Evolutionary conservation across 495 filamentous ascomycete species (phyloP).

Genomic region (Cetradonia linearis): DNA sequence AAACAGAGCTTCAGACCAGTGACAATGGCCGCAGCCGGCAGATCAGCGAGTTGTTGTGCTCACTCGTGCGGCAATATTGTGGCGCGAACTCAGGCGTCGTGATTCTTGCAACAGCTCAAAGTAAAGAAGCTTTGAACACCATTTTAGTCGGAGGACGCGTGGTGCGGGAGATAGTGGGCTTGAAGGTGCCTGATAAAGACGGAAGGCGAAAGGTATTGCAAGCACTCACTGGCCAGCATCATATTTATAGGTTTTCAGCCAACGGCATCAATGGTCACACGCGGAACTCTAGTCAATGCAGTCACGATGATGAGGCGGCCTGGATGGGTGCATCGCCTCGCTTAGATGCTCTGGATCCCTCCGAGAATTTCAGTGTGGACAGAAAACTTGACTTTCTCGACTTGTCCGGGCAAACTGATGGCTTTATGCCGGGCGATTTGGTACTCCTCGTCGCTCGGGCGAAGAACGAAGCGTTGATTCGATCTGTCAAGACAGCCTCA

Average conservation of each 20-base stretch:
- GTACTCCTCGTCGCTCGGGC: constrained; percentile 77
- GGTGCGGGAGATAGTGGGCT: constrained; percentile 67
- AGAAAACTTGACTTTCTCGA: constrained; percentile 82
- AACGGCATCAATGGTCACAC: constrained; percentile 30
- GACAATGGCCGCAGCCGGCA: constrained; percentile 88
- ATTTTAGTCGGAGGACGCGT: constrained; percentile 71
- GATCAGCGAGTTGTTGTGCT: constrained; percentile 79
- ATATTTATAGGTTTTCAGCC: constrained; percentile 25
- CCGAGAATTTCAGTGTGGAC: constrained; percentile 57
- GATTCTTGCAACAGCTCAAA: constrained; percentile 81
- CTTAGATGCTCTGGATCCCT: constrained; percentile 35
- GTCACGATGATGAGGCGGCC: constrained; percentile 42
- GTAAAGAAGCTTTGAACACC: constrained; percentile 78
- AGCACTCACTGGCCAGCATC: constrained; percentile 36
- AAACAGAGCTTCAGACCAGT: constrained; percentile 86
- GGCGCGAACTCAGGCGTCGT: constrained; percentile 64
- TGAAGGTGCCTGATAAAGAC: constrained; percentile 88
- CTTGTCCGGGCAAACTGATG: constrained; percentile 83
- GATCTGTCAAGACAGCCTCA: constrained; percentile 40
- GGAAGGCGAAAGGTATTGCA: constrained; percentile 74
- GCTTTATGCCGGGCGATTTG: constrained; percentile 94
- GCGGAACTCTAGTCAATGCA: constrained; percentile 31
- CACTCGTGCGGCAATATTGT: constrained; percentile 74
- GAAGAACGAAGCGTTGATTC: constrained; percentile 81
- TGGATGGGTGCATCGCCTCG: constrained; percentile 61